Base-by-base conservation (phyloP, 495 filamentous ascomycete genomes). In the Aspergillus conjunctus region DNA sequence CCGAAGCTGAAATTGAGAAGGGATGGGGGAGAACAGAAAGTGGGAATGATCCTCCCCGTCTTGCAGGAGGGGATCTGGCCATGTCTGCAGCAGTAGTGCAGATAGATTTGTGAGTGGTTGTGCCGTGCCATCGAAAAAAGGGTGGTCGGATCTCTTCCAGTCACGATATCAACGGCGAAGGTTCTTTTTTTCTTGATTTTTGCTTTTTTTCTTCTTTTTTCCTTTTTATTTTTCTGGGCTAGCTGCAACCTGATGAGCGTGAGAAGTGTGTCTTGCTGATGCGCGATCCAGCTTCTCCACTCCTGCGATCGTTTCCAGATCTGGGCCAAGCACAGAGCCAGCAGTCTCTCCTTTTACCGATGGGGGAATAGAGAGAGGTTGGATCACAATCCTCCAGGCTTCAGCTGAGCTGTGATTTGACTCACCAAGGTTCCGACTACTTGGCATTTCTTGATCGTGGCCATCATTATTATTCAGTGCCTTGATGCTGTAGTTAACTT, bases 281-380 rank as follows among this genome's bases (percentile, higher is more conserved):
- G 56, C 55, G 59, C 65, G 65, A 67, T 64, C 56, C 58, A 55
- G 44, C 21, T 60, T 60, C 62, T 54, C 62, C 59, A 41, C 44
- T 17, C 62, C 65, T 68, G 43, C 53, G 61, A 68, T 64, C 59
- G 65, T 62, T 68, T 45, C 59, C 58, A 64, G 65, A 68, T 68
- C 65, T 64, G 55, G 56, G 53, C 59, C 52, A 56, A 57, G 51
- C 43, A 59, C 26, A 2, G 58, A 58, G 21, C 58, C 41, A 33
- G 18, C 17, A 46, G 8, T 41, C 58, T 48, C 17, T 48, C 44
- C 44, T 20, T 48, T 48, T 26, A 26, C 26, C 26, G 26, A 26
- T 26, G 26, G 26, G 5, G 9, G 37, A 9, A 37, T 14, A 9
- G 56, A 20, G 46, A 45, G 1, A n/a, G 17, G 17, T 22, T 48